These are phyloP conservation scores for Scytalidium sp. DNA, from an alignment of 2,329 filamentous ascomycete genomes.

Conservation along the genomic window DNA sequence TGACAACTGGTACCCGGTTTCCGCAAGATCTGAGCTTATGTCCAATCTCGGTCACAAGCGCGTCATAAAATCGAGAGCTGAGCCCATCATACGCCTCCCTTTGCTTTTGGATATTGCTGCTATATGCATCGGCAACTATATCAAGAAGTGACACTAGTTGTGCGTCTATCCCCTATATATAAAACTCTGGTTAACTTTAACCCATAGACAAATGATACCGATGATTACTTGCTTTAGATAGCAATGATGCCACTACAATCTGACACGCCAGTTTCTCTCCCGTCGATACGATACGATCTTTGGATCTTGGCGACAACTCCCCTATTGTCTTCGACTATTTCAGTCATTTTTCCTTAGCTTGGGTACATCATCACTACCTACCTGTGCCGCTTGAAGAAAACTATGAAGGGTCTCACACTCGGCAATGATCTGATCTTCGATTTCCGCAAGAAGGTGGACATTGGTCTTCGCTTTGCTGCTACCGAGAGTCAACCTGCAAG, in stretches of 20 bases:
- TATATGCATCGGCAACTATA: slow-evolving; percentile 5
- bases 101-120: slow-evolving; percentile 1
- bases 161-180: slow-evolving; percentile 9
- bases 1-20: slow-evolving; percentile 7
- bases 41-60: slow-evolving; percentile 3
- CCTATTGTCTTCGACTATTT: slow-evolving; percentile 33
- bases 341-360: slow-evolving; percentile 1
- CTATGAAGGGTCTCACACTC: slow-evolving; percentile 47
- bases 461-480: slow-evolving; percentile 30
- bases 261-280: slow-evolving; percentile 31
- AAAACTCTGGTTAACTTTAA: too few species aligned
- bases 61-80: slow-evolving; percentile 7
- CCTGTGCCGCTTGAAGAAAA: slow-evolving; percentile 52
- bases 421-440: slow-evolving; percentile 23
- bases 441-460: slow-evolving; percentile 1
- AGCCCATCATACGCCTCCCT: slow-evolving; percentile 5
- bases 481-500: slow-evolving; percentile 38
- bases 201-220: too few species aligned
- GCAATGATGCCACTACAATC: slow-evolving; percentile 27
- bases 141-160: slow-evolving; percentile 6
- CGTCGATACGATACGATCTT: slow-evolving; percentile 48
- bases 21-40: slow-evolving; percentile 4
- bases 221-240: slow-evolving; percentile 20
- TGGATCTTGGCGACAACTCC: slow-evolving; percentile 47
- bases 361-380: slow-evolving; percentile 17